Conservation (phyloP, 1,139 yeast species). For the Yamadazyma atmosphaerica region DNA sequence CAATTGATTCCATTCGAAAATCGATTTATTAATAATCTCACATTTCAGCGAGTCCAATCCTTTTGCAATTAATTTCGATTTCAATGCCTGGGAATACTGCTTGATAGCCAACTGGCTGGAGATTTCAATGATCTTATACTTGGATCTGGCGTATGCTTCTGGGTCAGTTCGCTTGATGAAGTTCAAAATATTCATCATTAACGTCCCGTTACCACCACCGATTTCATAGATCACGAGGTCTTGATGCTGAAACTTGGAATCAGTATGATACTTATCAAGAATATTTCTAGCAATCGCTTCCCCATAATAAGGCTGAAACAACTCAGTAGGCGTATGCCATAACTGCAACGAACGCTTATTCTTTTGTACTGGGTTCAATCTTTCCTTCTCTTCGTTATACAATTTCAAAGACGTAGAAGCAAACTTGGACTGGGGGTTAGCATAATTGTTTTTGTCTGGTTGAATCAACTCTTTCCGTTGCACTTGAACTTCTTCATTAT, state of each 20-base stretch:
- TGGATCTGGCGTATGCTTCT: slow-evolving; percentile 66
- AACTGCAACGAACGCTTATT: slow-evolving; percentile 56
- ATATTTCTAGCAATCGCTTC: slow-evolving; percentile 79
- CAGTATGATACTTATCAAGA: slow-evolving; percentile 64
- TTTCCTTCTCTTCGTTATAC: slow-evolving; percentile 29
- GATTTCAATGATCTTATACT: slow-evolving; percentile 77
- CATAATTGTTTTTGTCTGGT: slow-evolving; percentile 15
- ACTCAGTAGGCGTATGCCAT: slow-evolving; percentile 91
- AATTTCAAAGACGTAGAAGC: slow-evolving; percentile 36
- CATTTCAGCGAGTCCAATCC: slow-evolving; percentile 52
- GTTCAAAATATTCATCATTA: slow-evolving; percentile 76
- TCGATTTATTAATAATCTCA: slow-evolving; percentile 68
- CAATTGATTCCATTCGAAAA: slow-evolving; percentile 68
- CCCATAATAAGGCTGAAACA: slow-evolving; percentile 82
- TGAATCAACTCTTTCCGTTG: slow-evolving; percentile 17
- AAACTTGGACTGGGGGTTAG: slow-evolving; percentile 23
- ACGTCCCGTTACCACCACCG: slow-evolving; percentile 91
- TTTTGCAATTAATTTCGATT: slow-evolving; percentile 32
- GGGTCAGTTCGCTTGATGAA: slow-evolving; percentile 66
- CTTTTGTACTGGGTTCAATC: slow-evolving; percentile 13
- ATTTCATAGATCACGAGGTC: slow-evolving; percentile 78
- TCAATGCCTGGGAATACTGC: slow-evolving; percentile 48
- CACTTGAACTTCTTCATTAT: slow-evolving; percentile 21
- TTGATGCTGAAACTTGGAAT: slow-evolving; percentile 57
- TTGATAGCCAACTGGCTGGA: slow-evolving; percentile 66